phyloP scores from a whole-genome alignment of 805 yeast genomes.

The Tetrapisispora fleetii region DNA sequence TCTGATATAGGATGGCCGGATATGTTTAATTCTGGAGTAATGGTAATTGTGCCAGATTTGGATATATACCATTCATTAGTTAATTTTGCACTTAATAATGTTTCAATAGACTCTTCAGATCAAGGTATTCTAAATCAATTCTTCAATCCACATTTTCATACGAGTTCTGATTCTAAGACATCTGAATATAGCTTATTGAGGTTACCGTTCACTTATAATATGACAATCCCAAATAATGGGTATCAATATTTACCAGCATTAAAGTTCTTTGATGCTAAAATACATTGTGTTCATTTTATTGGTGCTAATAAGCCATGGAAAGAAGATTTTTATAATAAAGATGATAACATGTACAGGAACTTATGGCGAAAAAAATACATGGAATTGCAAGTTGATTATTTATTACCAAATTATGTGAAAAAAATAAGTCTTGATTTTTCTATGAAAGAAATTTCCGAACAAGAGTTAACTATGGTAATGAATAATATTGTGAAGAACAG shows the following conservation, averaged over 20 bases:
- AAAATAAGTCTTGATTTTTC: neutral
- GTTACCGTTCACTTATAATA: slow-evolving; percentile 76
- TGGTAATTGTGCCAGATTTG: slow-evolving; percentile 46
- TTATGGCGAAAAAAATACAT: neutral
- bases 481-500: neutral
- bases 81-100: slow-evolving; percentile 16
- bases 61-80: slow-evolving; percentile 35
- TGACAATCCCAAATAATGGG: slow-evolving; percentile 55
- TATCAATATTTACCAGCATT: slow-evolving; percentile 71
- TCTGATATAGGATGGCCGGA: slow-evolving; percentile 93
- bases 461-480: too few relatives aligned
- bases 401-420: neutral
- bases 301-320: slow-evolving; percentile 56
- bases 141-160: slow-evolving; percentile 33
- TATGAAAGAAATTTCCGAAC: neutral
- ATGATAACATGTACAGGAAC: neutral
- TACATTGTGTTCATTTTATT: slow-evolving; percentile 53
- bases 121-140: slow-evolving; percentile 81
- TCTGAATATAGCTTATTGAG: slow-evolving; percentile 42
- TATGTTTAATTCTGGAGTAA: slow-evolving; percentile 72
- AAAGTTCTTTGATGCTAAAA: slow-evolving; percentile 37
- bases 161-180: neutral
- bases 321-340: neutral
- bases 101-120: slow-evolving; percentile 79
- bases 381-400: neutral